A percentile compares a stretch with the other conserved stretches of the same genome.
These are phyloP conservation scores for Yamadazyma sp. DNA, from an alignment of 1,139 yeast genomes.

Conservation along the genomic window DNA sequence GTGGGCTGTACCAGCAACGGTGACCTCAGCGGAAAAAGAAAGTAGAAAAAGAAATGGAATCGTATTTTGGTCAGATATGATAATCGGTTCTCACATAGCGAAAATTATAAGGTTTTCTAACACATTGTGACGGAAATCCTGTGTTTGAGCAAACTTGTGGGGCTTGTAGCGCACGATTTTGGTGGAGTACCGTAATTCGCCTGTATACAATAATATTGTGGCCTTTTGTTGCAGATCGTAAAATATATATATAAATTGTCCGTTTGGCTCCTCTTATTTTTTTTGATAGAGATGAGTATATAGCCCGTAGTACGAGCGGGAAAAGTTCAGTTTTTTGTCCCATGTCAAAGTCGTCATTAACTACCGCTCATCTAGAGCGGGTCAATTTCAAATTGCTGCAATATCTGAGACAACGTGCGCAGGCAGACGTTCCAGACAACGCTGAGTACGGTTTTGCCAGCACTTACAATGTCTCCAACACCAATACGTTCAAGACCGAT, in stretches of 20 bases:
- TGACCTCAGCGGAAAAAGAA: background rate
- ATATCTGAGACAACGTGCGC: background rate
- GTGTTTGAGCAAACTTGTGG: background rate
- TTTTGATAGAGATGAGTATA: background rate
- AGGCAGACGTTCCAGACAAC: background rate
- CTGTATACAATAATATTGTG: background rate
- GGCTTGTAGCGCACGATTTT: background rate
- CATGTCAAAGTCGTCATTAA: constrained; percentile 7
- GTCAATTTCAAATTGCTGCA: constrained; percentile 6
- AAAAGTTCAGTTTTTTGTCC: background rate
- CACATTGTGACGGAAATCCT: background rate
- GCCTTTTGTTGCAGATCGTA: background rate
- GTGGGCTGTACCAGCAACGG: too few species aligned
- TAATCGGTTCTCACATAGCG: too few species aligned
- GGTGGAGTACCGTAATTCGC: background rate
- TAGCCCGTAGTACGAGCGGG: background rate
- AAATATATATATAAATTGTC: constrained; percentile 1
- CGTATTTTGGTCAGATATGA: too few species aligned
- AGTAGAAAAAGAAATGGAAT: too few species aligned
- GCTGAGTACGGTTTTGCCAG: background rate
- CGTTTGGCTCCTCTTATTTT: background rate
- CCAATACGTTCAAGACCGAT: constrained; percentile 2
- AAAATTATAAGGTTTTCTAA: too few species aligned
- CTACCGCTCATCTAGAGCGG: constrained; percentile 5
- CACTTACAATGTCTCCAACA: background rate